Base-by-base conservation (phyloP, 306 rosid species). In the Myrica gale region DNA sequence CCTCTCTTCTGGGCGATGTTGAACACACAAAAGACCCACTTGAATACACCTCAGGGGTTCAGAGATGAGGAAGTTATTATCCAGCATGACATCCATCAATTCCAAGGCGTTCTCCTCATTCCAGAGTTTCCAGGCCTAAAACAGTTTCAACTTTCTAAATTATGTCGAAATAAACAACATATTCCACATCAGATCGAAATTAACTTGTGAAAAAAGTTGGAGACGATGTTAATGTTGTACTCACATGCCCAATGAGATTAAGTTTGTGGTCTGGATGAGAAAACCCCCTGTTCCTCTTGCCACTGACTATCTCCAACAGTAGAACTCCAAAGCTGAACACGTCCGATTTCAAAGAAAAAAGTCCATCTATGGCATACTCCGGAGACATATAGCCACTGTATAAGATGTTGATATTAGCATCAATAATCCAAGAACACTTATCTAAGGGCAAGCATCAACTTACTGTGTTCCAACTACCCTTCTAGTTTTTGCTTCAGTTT, bases 101-200 rank as follows among this genome's bases (percentile, higher is more conserved):
- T 88, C 92, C 74, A 69, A n/a, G 17, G 72, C 73, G 67, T 63
- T 86, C 3, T 62, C 78, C 83, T 86, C 96, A 50, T 71, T 84
- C 92, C 96, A 88, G 32, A 88, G 62, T 72, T 87, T 80, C 95
- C 92, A 88, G 66, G 90, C 89, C 93, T 86, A 72, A 37, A 71
- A 81, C 17, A 56, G 77, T 73, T 54, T 8, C 57, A 3, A 3
- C 42, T 23, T 8, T 50, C 47, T 11, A 4, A 43, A 26, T 56
- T 12, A 57, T 21, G 16, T 47, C 12, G 45, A 58, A 50, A 56
- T 50, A 11, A 4, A 7, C 3, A 32, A 62, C 17, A 62, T 58
- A 32, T 58, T 10, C 65, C 41, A 23, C 10, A 45, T 37, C 0
- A 16, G 17, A 48, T 69, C 62, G 26, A 70, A 55, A 13, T 72